Base-by-base conservation (phyloP, 2,329 filamentous ascomycete genomes). In the Fusarium dimerum region DNA sequence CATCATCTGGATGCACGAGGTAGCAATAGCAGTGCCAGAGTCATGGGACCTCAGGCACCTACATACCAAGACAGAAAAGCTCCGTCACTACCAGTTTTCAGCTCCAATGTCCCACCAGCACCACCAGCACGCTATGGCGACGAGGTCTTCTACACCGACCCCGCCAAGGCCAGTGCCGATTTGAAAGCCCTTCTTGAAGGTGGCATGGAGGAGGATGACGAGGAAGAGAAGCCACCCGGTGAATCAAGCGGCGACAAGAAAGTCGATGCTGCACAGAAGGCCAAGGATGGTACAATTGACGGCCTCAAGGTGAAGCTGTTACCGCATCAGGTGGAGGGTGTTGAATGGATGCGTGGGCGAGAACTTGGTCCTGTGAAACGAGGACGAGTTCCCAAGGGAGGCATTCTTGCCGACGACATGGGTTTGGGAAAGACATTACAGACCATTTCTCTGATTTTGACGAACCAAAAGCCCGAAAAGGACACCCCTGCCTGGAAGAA, bases 361-460 rank as follows among this genome's bases (percentile, higher is more conserved):
- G 94, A 99, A 73, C 86, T 91, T 11, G 92, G 93, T 3, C 85
- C 86, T 16, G 85, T 89, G 55, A 96, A 94, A 75, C 88, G 87
- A 62, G 90, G 89, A 53, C 83, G 77, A 56, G 82, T 95, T 10
- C 92, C 93, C 30, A 94, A 95, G 63, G 94, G 94, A 36, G 94
- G 94, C 16, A 96, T 99, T 57, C 81, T 99, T 36, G 94, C 94
- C 16, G 94, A 99, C 66, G 94, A 99, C 68, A 95, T 97, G 93
- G 93, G 93, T 60, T 78, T 97, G 13, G 94, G 94, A 52, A 99
- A 99, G 78, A 99, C 94, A 1, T 82, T 99, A 13, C 94, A 99
- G 73, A 91, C 92, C 1, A 89, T 99, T 51, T 87, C 93, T 2
- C 79, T 97, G 32, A 88, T 99, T 40, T 79, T 99, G 38, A 88